Percentiles rank a stretch among this genome's conserved stretches.
phyloP scores from a whole-genome alignment of 2,329 filamentous ascomycete species.

The Curvularia hawaiiensis region DNA sequence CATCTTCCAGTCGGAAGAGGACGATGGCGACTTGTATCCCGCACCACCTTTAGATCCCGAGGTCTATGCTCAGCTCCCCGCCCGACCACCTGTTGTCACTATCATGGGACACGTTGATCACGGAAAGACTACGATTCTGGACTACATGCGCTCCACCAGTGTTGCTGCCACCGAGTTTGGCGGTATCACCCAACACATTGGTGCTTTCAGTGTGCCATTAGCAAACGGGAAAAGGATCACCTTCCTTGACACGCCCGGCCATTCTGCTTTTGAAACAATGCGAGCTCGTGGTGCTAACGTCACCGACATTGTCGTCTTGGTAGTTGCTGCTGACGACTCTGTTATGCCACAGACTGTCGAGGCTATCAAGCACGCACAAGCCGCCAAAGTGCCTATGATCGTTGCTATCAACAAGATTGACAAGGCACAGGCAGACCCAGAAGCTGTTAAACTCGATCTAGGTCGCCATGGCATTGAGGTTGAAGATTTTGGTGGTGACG shows the following conservation, averaged over 20 bases:
- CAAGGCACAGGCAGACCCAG: constrained; percentile 78
- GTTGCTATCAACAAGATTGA: constrained; percentile 98
- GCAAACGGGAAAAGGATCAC: constrained; percentile 86
- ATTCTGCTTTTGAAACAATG: constrained; percentile 96
- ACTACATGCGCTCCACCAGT: constrained; percentile 91
- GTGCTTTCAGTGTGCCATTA: constrained; percentile 90
- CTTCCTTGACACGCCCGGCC: constrained; percentile 94
- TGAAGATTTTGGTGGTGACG: constrained; percentile 93
- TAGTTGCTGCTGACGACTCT: constrained; percentile 95
- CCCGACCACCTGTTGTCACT: constrained; percentile 89
- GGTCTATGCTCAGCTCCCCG: constrained; percentile 71
- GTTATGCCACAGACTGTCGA: constrained; percentile 97
- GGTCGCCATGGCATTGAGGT: constrained; percentile 83
- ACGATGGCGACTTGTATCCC: constrained; percentile 74
- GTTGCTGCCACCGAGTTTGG: constrained; percentile 91
- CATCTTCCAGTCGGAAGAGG: constrained; percentile 66
- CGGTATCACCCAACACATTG: constrained; percentile 98
- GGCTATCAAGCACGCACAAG: constrained; percentile 89
- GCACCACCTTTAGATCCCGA: constrained; percentile 53
- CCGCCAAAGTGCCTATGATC: constrained; percentile 89
- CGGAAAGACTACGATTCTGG: constrained; percentile 94
- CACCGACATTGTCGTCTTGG: constrained; percentile 94
- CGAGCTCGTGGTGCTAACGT: constrained; percentile 92
- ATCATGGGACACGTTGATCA: constrained; percentile 99
- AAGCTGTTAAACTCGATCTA: constrained; percentile 87